Evolutionary conservation across 2,329 filamentous ascomycete species (phyloP).

Genomic region (Nannizzia gypsea): DNA sequence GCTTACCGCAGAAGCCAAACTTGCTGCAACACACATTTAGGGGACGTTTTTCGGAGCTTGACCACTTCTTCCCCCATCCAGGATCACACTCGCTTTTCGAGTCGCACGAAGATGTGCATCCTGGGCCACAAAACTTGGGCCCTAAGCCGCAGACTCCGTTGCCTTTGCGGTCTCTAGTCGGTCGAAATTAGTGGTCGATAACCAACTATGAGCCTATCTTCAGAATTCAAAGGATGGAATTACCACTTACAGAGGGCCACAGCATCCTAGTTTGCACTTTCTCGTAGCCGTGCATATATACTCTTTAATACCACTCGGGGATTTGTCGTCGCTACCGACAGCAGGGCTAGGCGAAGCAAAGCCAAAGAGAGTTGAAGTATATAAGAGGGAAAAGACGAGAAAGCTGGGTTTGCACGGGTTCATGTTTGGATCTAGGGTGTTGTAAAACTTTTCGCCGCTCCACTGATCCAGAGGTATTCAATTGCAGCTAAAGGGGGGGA

Average conservation of each 20-base stretch:
- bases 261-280: slow-evolving; percentile 9
- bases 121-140: slow-evolving; percentile 17
- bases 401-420: not conserved
- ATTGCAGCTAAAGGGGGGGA: too few relatives aligned
- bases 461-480: too few relatives aligned
- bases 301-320: not conserved
- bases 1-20: slow-evolving; percentile 24
- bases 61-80: slow-evolving; percentile 20
- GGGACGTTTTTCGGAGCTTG: slow-evolving; percentile 19
- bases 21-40: slow-evolving; percentile 29
- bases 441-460: too few relatives aligned
- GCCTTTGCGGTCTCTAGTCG: not conserved
- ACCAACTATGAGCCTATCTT: too few relatives aligned
- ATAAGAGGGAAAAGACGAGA: not conserved
- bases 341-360: not conserved
- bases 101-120: slow-evolving; percentile 19
- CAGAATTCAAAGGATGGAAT: too few relatives aligned
- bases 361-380: not conserved
- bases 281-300: slow-evolving; percentile 5
- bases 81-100: slow-evolving; percentile 23
- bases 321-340: not conserved
- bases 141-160: slow-evolving; percentile 15
- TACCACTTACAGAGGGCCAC: slow-evolving; percentile 7
- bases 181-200: not conserved
- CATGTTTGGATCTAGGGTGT: not conserved